These are phyloP conservation scores for Mycena belliarum DNA, from an alignment of 768 basidiomycete species.

Conservation along the genomic window DNA sequence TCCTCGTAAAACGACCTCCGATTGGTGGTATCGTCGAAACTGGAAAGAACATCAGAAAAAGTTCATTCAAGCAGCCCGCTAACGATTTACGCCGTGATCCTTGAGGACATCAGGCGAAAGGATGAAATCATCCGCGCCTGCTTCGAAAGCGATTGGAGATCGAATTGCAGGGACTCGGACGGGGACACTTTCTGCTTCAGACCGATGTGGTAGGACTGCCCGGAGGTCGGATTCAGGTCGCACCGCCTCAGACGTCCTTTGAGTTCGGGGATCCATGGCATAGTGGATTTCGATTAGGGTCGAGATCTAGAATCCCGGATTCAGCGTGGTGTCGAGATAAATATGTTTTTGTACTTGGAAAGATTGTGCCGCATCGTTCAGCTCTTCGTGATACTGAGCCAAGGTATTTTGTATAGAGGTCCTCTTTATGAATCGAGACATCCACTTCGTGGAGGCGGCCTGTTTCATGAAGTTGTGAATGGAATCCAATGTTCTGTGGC, in stretches of 20 bases:
- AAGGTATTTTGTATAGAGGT: constrained; percentile 41
- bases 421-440: constrained; percentile 40
- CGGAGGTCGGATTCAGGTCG: constrained; percentile 8
- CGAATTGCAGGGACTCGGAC: neutral
- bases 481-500: constrained; percentile 36
- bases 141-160: constrained; percentile 5
- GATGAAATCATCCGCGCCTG: constrained; percentile 16
- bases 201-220: too few relatives aligned
- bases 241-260: neutral
- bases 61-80: neutral
- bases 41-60: constrained; percentile 20
- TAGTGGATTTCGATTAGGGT: constrained; percentile 50
- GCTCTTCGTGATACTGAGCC: constrained; percentile 29
- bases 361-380: constrained; percentile 47
- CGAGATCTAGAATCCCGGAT: constrained; percentile 35
- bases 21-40: constrained; percentile 54
- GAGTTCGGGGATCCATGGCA: constrained; percentile 24
- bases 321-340: too few relatives aligned
- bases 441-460: constrained; percentile 43
- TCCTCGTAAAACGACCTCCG: constrained; percentile 42
- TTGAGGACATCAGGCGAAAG: constrained; percentile 24
- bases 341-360: too few relatives aligned
- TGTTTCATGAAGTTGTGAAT: constrained; percentile 42
- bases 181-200: too few relatives aligned
- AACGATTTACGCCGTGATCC: constrained; percentile 35